phyloP scores from a whole-genome alignment of 148 eudicot genomes.

The Rhododendron ovatum region DNA sequence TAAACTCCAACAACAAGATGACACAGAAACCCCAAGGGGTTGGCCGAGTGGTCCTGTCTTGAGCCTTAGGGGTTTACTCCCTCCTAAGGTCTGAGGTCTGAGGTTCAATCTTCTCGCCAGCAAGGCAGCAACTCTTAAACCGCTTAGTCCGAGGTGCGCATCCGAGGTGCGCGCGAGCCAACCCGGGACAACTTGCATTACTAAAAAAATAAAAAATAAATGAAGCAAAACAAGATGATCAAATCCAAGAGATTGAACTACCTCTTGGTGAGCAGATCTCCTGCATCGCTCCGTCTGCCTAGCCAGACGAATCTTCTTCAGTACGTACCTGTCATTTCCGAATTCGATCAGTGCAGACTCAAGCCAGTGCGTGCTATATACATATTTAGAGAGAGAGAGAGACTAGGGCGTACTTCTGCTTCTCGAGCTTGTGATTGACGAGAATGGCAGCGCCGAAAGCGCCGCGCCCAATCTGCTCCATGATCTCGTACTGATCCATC shows the following conservation, averaged over 20 bases:
- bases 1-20: background rate
- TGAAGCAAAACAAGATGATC: background rate
- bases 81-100: no score
- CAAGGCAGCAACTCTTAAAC: no score
- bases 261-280: constrained; percentile 99
- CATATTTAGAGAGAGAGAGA: background rate
- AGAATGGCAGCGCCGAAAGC: constrained; percentile 99
- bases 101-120: no score
- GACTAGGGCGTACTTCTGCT: constrained; percentile 48
- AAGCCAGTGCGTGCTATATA: background rate
- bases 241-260: constrained; percentile 11
- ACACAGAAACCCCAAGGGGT: background rate
- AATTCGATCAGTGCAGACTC: background rate
- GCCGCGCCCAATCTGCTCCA: constrained; percentile 99
- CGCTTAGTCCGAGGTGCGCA: no score
- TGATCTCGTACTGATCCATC: constrained; percentile 98
- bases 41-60: no score
- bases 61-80: no score
- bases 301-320: constrained; percentile 97
- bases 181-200: background rate
- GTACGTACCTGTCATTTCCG: constrained; percentile 55
- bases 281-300: constrained; percentile 95
- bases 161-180: background rate
- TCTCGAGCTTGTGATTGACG: constrained; percentile 81
- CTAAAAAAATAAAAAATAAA: background rate